Evolutionary conservation across 1,284 basidiomycete genomes (phyloP), one percentile per base, ranked within the genome.

Genomic region (Paramarasmius palmivorus): DNA sequence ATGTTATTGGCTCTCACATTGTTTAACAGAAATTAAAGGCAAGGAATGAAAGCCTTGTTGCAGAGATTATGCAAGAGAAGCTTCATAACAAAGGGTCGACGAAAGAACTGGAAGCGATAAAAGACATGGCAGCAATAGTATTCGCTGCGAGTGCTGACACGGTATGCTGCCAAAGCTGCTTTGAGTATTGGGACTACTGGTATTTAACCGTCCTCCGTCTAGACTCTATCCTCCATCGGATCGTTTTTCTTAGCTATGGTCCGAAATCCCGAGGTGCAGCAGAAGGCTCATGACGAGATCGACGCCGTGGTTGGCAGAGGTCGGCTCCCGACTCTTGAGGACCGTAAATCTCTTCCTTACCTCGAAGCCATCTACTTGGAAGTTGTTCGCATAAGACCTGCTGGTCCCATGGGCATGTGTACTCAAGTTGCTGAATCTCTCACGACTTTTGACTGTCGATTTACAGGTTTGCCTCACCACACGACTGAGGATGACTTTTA

Each of bases 291-390:
- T 56, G 65, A 63, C 22, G 79, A 81, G 57, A 62, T 82, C 29
- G 78, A 80, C 54, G 42, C 57, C 1, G 73, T 79, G 22, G 53
- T 79, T 37, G 73, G 73, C 4, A 55, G 54, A 15, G 65, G 62
- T 32, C 69, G 76, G 20, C 66, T 80, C 10, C 79, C 79, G 4
- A 71, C 68, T 5, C 77, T 77, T 54, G 64, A 59, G 19, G 79
- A 81, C 60, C 70, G 75, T 20, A 38, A 54, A 6, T 57, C 64
- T n/a, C 60, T 81, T 36, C 79, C 78, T 6, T 82, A 80, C 58
- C 55, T 79, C 32, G 64, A 72, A 29, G 76, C 77, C 3, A 56
- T 81, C 8, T 68, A 75, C 23, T 73, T 70, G 52, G 79, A 82
- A 61, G 63, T 71, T 3, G 55, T 75, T 38, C 64, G 75, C 25